These are phyloP conservation scores for Catharanthus roseus DNA, from an alignment of 257 asterid genomes.

Conservation along the genomic window DNA sequence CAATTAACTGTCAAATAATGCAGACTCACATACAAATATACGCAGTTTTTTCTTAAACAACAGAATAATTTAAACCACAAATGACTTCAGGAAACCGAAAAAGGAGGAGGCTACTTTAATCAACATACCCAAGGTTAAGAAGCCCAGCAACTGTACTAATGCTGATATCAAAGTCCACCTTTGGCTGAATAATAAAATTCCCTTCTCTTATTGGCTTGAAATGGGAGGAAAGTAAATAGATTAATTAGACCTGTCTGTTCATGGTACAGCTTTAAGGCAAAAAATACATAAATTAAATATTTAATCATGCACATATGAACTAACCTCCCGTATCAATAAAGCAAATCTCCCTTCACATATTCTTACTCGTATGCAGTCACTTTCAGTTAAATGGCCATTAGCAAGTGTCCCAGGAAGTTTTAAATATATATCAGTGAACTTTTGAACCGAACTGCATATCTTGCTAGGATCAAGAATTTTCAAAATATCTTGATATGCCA, in stretches of 20 bases:
- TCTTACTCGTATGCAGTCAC: slow-evolving; percentile 91
- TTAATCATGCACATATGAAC: slow-evolving; percentile 4
- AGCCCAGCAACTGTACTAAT: slow-evolving; percentile 97
- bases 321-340: slow-evolving; percentile 87
- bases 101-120: neutral
- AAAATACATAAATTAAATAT: neutral
- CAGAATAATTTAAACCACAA: neutral
- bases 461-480: slow-evolving; percentile 86
- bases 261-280: slow-evolving; percentile 14
- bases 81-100: neutral
- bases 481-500: slow-evolving; percentile 83
- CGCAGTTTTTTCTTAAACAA: neutral
- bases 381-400: slow-evolving; percentile 77
- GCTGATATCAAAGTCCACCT: slow-evolving; percentile 99
- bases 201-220: slow-evolving; percentile 96
- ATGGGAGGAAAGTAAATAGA: slow-evolving; percentile 16
- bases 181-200: slow-evolving; percentile 87
- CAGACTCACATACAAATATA: neutral
- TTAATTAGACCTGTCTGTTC: slow-evolving; percentile 10
- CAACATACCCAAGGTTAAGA: slow-evolving; percentile 91
- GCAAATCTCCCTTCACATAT: slow-evolving; percentile 98
- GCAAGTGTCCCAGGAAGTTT: slow-evolving; percentile 69
- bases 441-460: slow-evolving; percentile 94
- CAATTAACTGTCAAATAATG: neutral
- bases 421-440: slow-evolving; percentile 78